phyloP scores from a whole-genome alignment of 345 rosid species.

The Linum trigynum region DNA sequence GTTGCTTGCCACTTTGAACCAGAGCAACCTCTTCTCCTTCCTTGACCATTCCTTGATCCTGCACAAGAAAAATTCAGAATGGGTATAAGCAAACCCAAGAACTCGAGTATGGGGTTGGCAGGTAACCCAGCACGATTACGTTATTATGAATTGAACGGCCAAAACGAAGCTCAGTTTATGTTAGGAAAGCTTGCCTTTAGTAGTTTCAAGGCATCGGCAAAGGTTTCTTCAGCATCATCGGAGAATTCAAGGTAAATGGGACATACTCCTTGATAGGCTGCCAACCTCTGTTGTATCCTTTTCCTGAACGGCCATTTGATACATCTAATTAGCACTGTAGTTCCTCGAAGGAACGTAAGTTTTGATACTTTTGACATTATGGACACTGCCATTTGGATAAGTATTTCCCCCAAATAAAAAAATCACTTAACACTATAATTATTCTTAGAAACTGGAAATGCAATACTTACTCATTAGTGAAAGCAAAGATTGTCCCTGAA shows the following conservation, averaged over 20 bases:
- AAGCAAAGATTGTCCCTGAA: constrained; percentile 84
- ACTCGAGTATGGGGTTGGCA: neutral
- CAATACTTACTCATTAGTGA: constrained; percentile 74
- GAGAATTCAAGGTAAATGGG: constrained; percentile 83
- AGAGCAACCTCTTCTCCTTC: constrained; percentile 92
- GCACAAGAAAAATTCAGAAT: constrained; percentile 15
- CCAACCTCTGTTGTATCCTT: constrained; percentile 76
- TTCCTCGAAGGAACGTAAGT: too few species aligned
- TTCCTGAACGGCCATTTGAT: constrained; percentile 43
- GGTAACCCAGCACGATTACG: too few species aligned
- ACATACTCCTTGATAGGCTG: constrained; percentile 92
- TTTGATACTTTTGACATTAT: too few species aligned
- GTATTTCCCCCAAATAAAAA: too few species aligned
- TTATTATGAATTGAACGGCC: too few species aligned
- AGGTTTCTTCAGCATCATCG: constrained; percentile 93
- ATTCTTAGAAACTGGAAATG: neutral
- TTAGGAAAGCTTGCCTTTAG: constrained; percentile 43
- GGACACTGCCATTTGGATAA: too few species aligned
- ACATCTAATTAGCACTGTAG: neutral
- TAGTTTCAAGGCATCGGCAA: constrained; percentile 57
- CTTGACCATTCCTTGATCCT: constrained; percentile 95
- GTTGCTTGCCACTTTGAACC: constrained; percentile 83
- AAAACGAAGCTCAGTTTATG: neutral
- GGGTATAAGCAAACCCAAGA: neutral
- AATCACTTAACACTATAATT: too few species aligned